Evolutionary conservation across 768 basidiomycete genomes (phyloP), one percentile per base, ranked within the genome.

Genomic region (Gymnopilus junonius): DNA sequence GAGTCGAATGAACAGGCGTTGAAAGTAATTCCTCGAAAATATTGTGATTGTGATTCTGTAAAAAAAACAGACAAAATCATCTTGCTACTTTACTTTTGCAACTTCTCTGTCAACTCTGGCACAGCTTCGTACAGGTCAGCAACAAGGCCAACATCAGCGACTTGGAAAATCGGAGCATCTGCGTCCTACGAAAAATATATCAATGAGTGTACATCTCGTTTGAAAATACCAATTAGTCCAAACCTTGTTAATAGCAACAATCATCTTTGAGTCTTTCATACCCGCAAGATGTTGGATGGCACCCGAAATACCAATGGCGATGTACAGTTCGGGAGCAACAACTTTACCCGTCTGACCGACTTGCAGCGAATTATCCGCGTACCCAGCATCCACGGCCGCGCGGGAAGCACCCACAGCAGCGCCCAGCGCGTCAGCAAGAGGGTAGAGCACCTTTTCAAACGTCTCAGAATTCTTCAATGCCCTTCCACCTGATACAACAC

Each of bases 261-360:
- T 99, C 66, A 98, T 82, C 80, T 99, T 99, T 11, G 94, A 95
- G 71, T 98, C 97, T 75, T 99, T 99, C 97, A 99, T 99, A 8
- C 97, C 97, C 21, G 97, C 97, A 58, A 99, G 81, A 80, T 99
- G 97, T 78, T 99, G 97, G 70, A 99, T 99, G 14, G 97, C 97
- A 17, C 97, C 97, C 8, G 95, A 97, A 69, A 99, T 99, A 55
- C 97, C 97, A 53, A 99, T 77, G 3, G 97, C 97, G 77, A 99
- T 86, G 77, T 99, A 99, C 57, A 99, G 80, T 73, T 97, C 93
- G 0, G 97, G 97, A 2, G 97, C 97, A 43, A 99, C 96, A 35
- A 99, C 92, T 78, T 99, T 99, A 59, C 97, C 97, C 0, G 97
- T 99, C 81, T 99, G 97, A 23, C 97, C 97, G n/a, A 99, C 97